Base-by-base conservation (phyloP, 768 basidiomycete genomes). In the Mycena vulgaris region DNA sequence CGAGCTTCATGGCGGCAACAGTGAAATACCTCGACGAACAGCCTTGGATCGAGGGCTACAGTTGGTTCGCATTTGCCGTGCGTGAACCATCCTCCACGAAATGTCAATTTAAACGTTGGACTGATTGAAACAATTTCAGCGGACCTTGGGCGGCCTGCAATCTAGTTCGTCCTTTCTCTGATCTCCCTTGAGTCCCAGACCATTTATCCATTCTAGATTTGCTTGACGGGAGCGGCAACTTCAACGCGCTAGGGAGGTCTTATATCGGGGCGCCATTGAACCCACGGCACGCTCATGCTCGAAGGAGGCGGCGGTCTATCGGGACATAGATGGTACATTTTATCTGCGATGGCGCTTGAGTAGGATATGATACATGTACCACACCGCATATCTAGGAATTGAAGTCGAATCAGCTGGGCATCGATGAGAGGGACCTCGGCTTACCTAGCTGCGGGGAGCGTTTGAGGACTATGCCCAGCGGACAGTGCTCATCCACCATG, bases 401-500 rank as follows among this genome's bases (percentile, higher is more conserved):
- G 42, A n/a, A n/a, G n/a, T n/a, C n/a, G n/a, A n/a, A n/a, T n/a
- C n/a, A n/a, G n/a, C n/a, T n/a, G n/a, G n/a, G n/a, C n/a, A n/a
- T n/a, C n/a, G n/a, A n/a, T n/a, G n/a, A n/a, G n/a, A n/a, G n/a
- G 19, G 42, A 45, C 42, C 13, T 45, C 21, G n/a, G 11, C 42
- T 23, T 45, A 21, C 42, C 42, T 45, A 3, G 42, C 42, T 45
- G 42, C 42, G 42, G 21, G 21, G n/a, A 21, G 42, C n/a, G 21
- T n/a, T n/a, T n/a, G n/a, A n/a, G n/a, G n/a, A n/a, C n/a, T n/a
- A n/a, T n/a, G n/a, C n/a, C n/a, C n/a, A n/a, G n/a, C n/a, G n/a
- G n/a, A n/a, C n/a, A n/a, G n/a, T 13, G 40, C 47, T 78, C 80
- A 97, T 63, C 96, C 96, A 3, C 97, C 97, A 75, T 99, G 97